Evolutionary conservation across 2,329 filamentous ascomycete species (phyloP).

Genomic region (Pyrenophora tritici-repentis): DNA sequence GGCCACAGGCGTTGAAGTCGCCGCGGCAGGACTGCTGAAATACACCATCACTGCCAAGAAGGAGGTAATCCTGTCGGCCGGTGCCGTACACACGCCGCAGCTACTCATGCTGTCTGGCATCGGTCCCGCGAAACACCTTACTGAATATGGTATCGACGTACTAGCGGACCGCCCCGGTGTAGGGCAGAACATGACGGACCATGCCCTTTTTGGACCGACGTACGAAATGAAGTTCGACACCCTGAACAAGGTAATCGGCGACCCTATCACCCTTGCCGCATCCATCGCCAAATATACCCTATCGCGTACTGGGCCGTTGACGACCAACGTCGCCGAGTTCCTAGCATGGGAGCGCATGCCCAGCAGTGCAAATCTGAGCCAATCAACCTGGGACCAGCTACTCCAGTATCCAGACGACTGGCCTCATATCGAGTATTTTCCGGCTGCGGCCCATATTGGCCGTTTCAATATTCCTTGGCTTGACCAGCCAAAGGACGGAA

Average conservation of each 20-base stretch:
- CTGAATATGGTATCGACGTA: constrained; percentile 24
- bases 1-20: constrained; percentile 29
- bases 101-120: constrained; percentile 47
- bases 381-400: constrained; percentile 11
- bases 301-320: constrained; percentile 21
- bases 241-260: constrained; percentile 21
- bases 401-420: constrained; percentile 24
- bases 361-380: constrained; percentile 14
- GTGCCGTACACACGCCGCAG: constrained; percentile 52
- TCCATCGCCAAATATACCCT: constrained; percentile 9
- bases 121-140: constrained; percentile 30
- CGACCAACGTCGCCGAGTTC: constrained; percentile 26
- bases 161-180: constrained; percentile 30
- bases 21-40: constrained; percentile 1
- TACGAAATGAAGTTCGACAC: constrained; percentile 29
- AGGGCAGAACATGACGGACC: constrained; percentile 33
- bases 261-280: constrained; percentile 21
- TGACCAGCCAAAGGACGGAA: constrained; percentile 29
- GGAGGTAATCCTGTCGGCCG: constrained; percentile 53
- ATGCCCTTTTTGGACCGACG: constrained; percentile 27
- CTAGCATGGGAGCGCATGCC: constrained; percentile 34
- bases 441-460: constrained; percentile 20
- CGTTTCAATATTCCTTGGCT: constrained; percentile 22
- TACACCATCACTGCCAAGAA: constrained; percentile 38
- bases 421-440: constrained; percentile 37